Evolutionary conservation across 83 land plant genomes (phyloP).

Genomic region (Picea mariana): DNA sequence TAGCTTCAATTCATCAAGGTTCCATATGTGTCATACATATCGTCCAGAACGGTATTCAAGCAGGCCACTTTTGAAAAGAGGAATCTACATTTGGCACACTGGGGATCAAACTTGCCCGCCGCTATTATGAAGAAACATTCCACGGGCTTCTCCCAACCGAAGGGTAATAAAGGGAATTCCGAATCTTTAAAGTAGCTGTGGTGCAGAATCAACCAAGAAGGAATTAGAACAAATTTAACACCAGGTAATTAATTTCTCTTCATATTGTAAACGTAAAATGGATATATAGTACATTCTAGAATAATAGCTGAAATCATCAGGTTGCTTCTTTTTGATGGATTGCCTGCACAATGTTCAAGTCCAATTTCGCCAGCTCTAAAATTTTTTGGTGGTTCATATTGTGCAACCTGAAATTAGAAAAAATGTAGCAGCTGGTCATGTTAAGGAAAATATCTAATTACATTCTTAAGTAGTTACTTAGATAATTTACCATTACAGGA

Average conservation of each 20-base stretch:
- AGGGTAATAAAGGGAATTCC: background rate
- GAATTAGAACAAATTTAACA: too few relatives aligned
- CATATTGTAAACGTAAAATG: too few relatives aligned
- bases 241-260: too few relatives aligned
- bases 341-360: background rate
- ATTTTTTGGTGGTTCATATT: slow-evolving; percentile 26
- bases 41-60: background rate
- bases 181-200: background rate
- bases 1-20: background rate
- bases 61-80: background rate
- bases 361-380: background rate
- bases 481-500: too few relatives aligned
- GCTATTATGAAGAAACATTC: background rate
- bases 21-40: background rate
- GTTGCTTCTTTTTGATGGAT: background rate
- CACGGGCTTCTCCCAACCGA: background rate
- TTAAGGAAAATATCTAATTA: too few relatives aligned
- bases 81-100: background rate
- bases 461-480: too few relatives aligned
- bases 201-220: too few relatives aligned
- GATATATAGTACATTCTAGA: too few relatives aligned
- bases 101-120: background rate
- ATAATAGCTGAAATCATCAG: too few relatives aligned
- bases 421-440: too few relatives aligned
- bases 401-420: slow-evolving; percentile 28